A percentile compares a stretch with the other conserved stretches of the same genome.
Evolutionary conservation across 2,329 filamentous ascomycete genomes (phyloP).

Genomic region (Monilinia fructicola): DNA sequence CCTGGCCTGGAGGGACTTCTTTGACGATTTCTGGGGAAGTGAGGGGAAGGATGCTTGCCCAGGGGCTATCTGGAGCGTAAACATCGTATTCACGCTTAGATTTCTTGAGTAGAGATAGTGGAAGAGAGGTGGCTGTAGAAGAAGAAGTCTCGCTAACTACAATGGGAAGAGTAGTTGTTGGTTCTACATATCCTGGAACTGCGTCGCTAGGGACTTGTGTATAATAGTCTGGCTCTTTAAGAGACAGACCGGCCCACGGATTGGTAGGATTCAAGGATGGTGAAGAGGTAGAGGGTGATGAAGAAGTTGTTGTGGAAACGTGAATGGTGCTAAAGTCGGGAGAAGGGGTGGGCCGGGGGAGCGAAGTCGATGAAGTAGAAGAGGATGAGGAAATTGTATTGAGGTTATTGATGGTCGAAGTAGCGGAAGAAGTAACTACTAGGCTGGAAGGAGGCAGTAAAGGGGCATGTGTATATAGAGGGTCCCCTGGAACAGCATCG

Average conservation of each 20-base stretch:
- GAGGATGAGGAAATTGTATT: no score
- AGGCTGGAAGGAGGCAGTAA: no score
- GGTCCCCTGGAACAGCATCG: neutral
- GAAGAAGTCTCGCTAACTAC: no score
- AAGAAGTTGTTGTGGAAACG: no score
- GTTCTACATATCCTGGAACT: neutral
- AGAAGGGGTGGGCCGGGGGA: no score
- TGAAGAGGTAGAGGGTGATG: no score
- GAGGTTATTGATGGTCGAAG: no score
- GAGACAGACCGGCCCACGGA: neutral
- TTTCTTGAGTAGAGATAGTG: neutral
- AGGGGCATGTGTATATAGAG: no score
- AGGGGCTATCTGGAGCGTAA: neutral
- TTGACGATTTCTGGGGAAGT: neutral
- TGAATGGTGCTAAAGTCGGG: no score
- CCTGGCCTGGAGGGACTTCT: neutral
- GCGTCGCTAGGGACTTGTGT: neutral
- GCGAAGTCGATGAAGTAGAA: no score
- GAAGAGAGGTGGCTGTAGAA: neutral
- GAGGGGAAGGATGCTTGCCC: neutral
- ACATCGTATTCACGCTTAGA: constrained; percentile 6
- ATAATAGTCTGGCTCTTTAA: neutral
- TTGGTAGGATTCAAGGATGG: neutral
- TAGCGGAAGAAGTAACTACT: no score
- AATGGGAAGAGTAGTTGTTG: neutral